A percentile compares a stretch with the other conserved stretches of the same genome.
Evolutionary conservation across 495 filamentous ascomycete species (phyloP).

Genomic region (Xylaria intraflava): DNA sequence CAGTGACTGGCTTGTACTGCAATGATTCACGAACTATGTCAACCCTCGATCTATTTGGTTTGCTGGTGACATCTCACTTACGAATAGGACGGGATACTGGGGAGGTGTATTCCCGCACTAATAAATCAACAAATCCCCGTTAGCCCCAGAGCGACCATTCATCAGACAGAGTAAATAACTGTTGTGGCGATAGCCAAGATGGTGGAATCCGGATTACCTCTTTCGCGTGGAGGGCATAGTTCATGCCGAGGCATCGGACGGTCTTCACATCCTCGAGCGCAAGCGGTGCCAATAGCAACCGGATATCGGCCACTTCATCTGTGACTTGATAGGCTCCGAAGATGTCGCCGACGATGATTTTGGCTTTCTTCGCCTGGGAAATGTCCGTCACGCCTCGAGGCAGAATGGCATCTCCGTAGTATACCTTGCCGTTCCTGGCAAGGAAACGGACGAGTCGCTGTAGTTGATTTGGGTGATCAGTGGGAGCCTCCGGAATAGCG

Average conservation of each 20-base stretch:
- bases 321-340: constrained; percentile 67
- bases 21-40: not conserved
- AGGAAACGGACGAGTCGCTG: constrained; percentile 77
- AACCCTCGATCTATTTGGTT: not conserved
- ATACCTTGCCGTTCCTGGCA: constrained; percentile 64
- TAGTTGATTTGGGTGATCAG: not conserved
- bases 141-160: not conserved
- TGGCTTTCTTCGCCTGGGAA: constrained; percentile 57
- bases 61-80: constrained; percentile 24
- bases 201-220: constrained; percentile 40
- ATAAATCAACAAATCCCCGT: not conserved
- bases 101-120: constrained; percentile 66
- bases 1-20: constrained; percentile 70
- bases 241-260: constrained; percentile 73
- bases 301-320: constrained; percentile 59
- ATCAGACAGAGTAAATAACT: not conserved
- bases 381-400: constrained; percentile 61
- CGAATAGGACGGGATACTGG: constrained; percentile 70
- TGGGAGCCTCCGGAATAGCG: not conserved
- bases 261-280: constrained; percentile 62
- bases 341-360: constrained; percentile 64
- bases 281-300: constrained; percentile 61
- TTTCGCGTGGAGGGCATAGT: constrained; percentile 75
- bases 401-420: constrained; percentile 81
- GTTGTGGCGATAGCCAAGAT: not conserved